Evolutionary conservation across 169 alveolate genomes (phyloP), one percentile per base, ranked within the genome.

Genomic region (Cryptosporidium canis): DNA sequence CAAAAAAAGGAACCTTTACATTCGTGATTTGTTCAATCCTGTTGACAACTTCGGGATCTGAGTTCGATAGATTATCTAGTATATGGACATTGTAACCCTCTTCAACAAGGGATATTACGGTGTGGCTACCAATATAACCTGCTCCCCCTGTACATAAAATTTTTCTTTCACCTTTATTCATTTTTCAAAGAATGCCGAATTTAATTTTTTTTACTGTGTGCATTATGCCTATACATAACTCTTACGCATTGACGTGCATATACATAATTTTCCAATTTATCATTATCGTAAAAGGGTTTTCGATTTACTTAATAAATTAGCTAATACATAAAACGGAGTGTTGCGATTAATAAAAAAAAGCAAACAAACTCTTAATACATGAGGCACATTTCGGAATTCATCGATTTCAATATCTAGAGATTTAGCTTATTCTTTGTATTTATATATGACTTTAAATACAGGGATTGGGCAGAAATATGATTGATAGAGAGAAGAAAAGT

Each of bases 51-150:
- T 84, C 90, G 2, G 92, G 85, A 27, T 85, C 83, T 51, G 92
- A 71, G 63, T 70, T 70, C 48, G 87, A 56, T 2, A 85, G 56
- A 83, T 95, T 95, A 90, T 97, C 99, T 77, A 96, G 65, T 51
- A 96, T 83, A 24, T 93, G 91, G 53, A 96, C 93, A 39, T 84
- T 84, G 83, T 85, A 83, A 43, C 94, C 96, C 12, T 68, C 84
- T 66, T 94, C 94, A 37, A 93, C 56, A 18, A 97, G 94, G 82
- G 95, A 96, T 24, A 96, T 93, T 68, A 95, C 97, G 21, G 98
- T 96, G 83, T 96, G 98, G 41, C 96, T 92, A 83, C 99, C 99
- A 64, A 97, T 96, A 90, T 95, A 97, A 43, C 99, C 99, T 18
- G 94, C 90, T 8, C 98, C 99, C 48, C 99, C 99, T 7, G 98